These are phyloP conservation scores for Ogataea parapolymorpha DNA, from an alignment of 805 yeast genomes.

Conservation along the genomic window DNA sequence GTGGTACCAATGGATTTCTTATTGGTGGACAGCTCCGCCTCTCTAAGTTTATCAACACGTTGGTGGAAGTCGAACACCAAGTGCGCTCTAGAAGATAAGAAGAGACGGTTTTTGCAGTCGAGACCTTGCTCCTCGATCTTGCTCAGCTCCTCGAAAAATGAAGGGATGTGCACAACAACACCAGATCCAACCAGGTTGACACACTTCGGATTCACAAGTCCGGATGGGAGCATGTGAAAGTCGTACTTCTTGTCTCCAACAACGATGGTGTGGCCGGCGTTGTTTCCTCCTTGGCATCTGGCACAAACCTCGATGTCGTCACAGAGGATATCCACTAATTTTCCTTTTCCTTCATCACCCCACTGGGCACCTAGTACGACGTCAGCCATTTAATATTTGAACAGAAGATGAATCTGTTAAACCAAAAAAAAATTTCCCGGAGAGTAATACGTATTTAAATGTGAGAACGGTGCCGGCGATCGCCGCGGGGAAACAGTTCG, in stretches of 20 bases:
- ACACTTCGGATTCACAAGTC: conserved; percentile 93
- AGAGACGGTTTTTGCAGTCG: conserved; percentile 69
- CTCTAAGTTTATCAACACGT: conserved; percentile 92
- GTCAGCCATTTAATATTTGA: conserved; percentile 54
- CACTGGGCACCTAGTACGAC: conserved; percentile 98
- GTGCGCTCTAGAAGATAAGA: conserved; percentile 91
- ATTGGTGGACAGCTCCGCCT: conserved; percentile 76
- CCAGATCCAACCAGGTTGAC: conserved; percentile 90
- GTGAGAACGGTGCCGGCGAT: neutral
- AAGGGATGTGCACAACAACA: conserved; percentile 93
- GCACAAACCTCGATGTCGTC: conserved; percentile 96
- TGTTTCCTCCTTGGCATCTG: conserved; percentile 98
- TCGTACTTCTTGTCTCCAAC: conserved; percentile 87
- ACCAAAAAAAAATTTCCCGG: conserved; percentile 12
- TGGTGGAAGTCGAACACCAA: conserved; percentile 98
- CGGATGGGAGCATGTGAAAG: conserved; percentile 98
- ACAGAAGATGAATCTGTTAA: conserved; percentile 18
- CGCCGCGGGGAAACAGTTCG: conserved; percentile 2
- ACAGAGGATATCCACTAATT: conserved; percentile 90
- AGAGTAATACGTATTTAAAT: neutral
- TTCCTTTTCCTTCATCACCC: conserved; percentile 99
- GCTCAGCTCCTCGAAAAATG: conserved; percentile 83
- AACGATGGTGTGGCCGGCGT: conserved; percentile 98
- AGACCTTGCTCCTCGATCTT: conserved; percentile 81
- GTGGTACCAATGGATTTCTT: conserved; percentile 95